Percentiles rank a stretch among this genome's conserved stretches.
Evolutionary conservation across 257 asterid genomes (phyloP).

Genomic region (Parsonsia alboflavescens): DNA sequence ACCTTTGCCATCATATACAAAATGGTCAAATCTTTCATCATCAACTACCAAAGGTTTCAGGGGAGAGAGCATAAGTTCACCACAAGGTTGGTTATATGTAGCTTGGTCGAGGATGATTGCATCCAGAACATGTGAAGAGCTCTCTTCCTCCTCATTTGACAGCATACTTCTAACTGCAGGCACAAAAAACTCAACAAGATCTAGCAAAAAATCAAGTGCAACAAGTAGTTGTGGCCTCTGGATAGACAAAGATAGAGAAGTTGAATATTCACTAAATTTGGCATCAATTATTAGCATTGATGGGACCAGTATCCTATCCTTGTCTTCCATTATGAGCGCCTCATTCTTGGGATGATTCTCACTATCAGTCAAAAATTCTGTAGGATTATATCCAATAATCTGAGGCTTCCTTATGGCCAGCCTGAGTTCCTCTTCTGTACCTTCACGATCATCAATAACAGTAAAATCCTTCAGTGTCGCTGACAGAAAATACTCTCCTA

Average conservation of each 20-base stretch:
- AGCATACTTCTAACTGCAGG: constrained; percentile 77
- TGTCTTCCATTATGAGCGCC: constrained; percentile 25
- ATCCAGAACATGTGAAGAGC: constrained; percentile 47
- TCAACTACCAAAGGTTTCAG: constrained; percentile 78
- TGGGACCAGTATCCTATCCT: constrained; percentile 48
- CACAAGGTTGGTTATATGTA: constrained; percentile 54
- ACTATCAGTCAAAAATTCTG: constrained; percentile 31
- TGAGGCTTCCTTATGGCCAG: constrained; percentile 83
- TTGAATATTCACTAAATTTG: constrained; percentile 54
- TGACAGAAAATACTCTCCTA: constrained; percentile 79
- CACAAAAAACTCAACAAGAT: constrained; percentile 87
- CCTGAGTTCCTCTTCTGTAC: constrained; percentile 87
- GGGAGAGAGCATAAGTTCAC: constrained; percentile 69
- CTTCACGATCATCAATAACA: constrained; percentile 89
- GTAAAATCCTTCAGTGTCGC: constrained; percentile 75
- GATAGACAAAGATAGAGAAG: constrained; percentile 63
- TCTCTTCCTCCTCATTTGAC: constrained; percentile 51
- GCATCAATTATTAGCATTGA: constrained; percentile 89
- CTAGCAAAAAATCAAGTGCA: constrained; percentile 90
- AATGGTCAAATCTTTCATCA: constrained; percentile 73
- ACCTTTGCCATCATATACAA: constrained; percentile 87
- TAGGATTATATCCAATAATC: constrained; percentile 37
- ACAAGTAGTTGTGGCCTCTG: constrained; percentile 98
- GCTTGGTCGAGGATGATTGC: constrained; percentile 74
- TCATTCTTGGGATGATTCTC: constrained; percentile 25